phyloP scores from a whole-genome alignment of 768 basidiomycete species.

The Hygrophorus pudorinus region DNA sequence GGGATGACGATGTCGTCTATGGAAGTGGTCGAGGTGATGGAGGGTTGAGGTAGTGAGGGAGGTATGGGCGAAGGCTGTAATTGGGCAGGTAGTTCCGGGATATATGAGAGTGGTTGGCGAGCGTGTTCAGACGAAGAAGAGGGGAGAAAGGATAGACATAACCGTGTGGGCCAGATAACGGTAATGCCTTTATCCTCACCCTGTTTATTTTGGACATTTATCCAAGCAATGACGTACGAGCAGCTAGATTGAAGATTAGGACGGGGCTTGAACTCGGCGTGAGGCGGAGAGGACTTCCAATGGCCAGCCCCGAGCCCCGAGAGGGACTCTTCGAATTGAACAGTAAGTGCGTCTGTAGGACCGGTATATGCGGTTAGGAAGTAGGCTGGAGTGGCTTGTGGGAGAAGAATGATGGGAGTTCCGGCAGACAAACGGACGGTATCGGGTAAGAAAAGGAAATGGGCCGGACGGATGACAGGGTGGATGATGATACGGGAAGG shows the following conservation, averaged over 20 bases:
- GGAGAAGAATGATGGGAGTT: constrained; percentile 60
- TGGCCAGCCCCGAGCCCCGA: constrained; percentile 50
- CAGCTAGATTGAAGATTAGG: constrained; percentile 6
- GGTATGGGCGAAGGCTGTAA: constrained; percentile 42
- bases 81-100: constrained; percentile 57
- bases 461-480: constrained; percentile 47
- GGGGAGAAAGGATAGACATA: constrained; percentile 39
- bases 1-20: neutral
- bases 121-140: constrained; percentile 24
- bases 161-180: constrained; percentile 60
- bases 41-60: constrained; percentile 9
- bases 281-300: constrained; percentile 24
- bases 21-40: neutral
- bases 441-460: constrained; percentile 39
- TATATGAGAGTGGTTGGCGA: constrained; percentile 35
- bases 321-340: constrained; percentile 56
- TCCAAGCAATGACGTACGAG: constrained; percentile 58
- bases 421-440: constrained; percentile 41
- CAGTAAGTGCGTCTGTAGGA: constrained; percentile 48
- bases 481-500: constrained; percentile 48
- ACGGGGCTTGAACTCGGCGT: constrained; percentile 5
- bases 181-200: constrained; percentile 72
- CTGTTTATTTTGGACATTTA: constrained; percentile 66
- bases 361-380: constrained; percentile 63
- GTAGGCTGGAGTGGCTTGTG: constrained; percentile 64